Conservation (phyloP, 495 filamentous ascomycete species). For the Penicillium steckii region DNA sequence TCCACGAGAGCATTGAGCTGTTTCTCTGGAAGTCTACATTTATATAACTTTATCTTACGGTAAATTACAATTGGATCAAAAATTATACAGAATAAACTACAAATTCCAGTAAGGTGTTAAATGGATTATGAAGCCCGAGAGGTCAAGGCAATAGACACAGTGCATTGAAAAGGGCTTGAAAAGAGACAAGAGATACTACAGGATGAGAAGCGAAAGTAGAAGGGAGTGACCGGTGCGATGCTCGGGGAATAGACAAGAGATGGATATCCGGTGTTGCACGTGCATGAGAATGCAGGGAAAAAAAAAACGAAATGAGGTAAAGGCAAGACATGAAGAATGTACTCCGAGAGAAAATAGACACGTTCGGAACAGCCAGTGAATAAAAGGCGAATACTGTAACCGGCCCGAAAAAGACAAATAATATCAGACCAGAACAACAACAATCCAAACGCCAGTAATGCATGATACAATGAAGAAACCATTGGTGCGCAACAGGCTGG, state of each 20-base stretch:
- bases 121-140: background rate
- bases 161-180: slow-evolving; percentile 11
- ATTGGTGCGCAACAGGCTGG: slow-evolving; percentile 9
- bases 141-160: slow-evolving; percentile 5
- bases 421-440: slow-evolving; percentile 19
- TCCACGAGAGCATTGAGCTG: background rate
- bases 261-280: slow-evolving; percentile 30
- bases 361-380: slow-evolving; percentile 13
- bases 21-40: background rate
- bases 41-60: background rate
- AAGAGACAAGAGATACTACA: slow-evolving; percentile 20
- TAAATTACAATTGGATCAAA: background rate
- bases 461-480: slow-evolving; percentile 36
- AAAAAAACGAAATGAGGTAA: slow-evolving; percentile 14
- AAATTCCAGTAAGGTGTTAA: background rate
- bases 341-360: slow-evolving; percentile 23
- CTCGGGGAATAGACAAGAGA: slow-evolving; percentile 27
- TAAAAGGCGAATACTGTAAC: slow-evolving; percentile 15
- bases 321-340: slow-evolving; percentile 23
- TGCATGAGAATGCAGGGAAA: slow-evolving; percentile 19
- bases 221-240: slow-evolving; percentile 22
- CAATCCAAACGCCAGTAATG: slow-evolving; percentile 47
- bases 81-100: background rate
- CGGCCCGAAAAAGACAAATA: slow-evolving; percentile 12
- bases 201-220: slow-evolving; percentile 10